phyloP scores from a whole-genome alignment of 2,329 filamentous ascomycete species.

The Metarhizium brunneum region DNA sequence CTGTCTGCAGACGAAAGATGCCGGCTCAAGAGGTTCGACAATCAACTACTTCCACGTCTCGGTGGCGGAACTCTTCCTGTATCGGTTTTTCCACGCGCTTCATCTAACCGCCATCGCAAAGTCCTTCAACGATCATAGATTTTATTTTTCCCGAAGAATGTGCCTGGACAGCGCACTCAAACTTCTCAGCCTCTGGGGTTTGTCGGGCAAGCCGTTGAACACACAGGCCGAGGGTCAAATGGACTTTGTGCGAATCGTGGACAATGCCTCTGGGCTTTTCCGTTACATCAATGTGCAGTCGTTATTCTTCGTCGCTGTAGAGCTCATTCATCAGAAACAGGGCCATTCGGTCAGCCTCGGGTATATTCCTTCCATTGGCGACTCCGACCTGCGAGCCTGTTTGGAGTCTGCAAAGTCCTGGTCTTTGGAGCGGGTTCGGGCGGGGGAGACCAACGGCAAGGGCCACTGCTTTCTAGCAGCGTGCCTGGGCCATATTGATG shows the following conservation, averaged over 20 bases:
- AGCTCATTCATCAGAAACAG: conserved; percentile 35
- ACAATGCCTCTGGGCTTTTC: conserved; percentile 32
- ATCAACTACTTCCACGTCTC: conserved; percentile 31
- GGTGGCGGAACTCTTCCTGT: conserved; percentile 31
- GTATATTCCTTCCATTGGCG: conserved; percentile 19
- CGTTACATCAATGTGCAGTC: conserved; percentile 30
- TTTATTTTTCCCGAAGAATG: conserved; percentile 44
- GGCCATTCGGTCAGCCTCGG: conserved; percentile 26
- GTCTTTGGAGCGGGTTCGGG: conserved; percentile 24
- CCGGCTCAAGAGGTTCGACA: conserved; percentile 6
- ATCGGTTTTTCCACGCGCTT: conserved; percentile 41
- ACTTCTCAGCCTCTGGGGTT: conserved; percentile 21
- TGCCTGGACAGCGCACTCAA: conserved; percentile 33
- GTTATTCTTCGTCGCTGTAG: conserved; percentile 32
- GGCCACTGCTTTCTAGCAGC: conserved; percentile 26
- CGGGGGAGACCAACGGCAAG: conserved; percentile 36
- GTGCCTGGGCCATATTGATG: conserved; percentile 23
- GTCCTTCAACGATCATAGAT: conserved; percentile 35
- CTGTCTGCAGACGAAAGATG: conserved; percentile 21
- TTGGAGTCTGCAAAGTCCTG: conserved; percentile 20
- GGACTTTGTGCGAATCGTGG: conserved; percentile 24
- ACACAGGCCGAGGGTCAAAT: conserved; percentile 8
- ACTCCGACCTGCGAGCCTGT: conserved; percentile 21
- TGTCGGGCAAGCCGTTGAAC: conserved; percentile 13
- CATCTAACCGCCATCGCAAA: conserved; percentile 40